Evolutionary conservation across 163 green algal species (phyloP).

Genomic region (Scenedesmus sp.): DNA sequence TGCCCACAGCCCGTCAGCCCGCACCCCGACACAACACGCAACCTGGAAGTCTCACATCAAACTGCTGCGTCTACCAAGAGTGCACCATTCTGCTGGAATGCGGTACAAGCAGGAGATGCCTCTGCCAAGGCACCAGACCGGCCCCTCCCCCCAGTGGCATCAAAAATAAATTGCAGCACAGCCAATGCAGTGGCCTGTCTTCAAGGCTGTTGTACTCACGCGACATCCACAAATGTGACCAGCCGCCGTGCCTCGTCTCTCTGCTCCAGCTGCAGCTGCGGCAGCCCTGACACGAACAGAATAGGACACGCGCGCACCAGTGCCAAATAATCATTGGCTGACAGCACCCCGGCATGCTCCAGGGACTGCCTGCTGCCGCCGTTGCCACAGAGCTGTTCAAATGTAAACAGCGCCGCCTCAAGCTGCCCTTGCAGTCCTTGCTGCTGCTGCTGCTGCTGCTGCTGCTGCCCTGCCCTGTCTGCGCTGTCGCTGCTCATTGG

Average conservation of each 20-base stretch:
- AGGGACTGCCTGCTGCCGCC: conserved; percentile 13
- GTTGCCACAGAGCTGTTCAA: conserved; percentile 42
- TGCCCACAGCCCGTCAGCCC: too few relatives aligned
- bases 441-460: conserved; percentile 25
- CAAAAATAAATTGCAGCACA: background rate
- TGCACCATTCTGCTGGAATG: too few relatives aligned
- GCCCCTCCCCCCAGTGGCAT: too few relatives aligned
- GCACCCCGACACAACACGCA: too few relatives aligned
- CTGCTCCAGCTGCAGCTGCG: conserved; percentile 46
- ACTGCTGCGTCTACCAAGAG: too few relatives aligned
- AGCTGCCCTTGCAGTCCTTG: conserved; percentile 4
- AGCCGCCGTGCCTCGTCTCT: conserved; percentile 62
- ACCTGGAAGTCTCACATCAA: too few relatives aligned
- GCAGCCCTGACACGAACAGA: conserved; percentile 62
- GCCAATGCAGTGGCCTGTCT: too few relatives aligned
- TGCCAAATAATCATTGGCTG: conserved; percentile 41
- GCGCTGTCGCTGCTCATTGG: background rate
- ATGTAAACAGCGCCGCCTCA: conserved; percentile 53
- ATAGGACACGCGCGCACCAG: background rate
- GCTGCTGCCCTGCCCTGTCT: background rate
- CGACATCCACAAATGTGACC: conserved; percentile 61
- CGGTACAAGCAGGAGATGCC: too few relatives aligned
- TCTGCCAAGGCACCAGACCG: too few relatives aligned
- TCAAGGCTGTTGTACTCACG: conserved; percentile 13
- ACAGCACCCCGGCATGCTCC: conserved; percentile 25